Base-by-base conservation (phyloP, 257 asterid genomes). In the Capsicum chinense region DNA sequence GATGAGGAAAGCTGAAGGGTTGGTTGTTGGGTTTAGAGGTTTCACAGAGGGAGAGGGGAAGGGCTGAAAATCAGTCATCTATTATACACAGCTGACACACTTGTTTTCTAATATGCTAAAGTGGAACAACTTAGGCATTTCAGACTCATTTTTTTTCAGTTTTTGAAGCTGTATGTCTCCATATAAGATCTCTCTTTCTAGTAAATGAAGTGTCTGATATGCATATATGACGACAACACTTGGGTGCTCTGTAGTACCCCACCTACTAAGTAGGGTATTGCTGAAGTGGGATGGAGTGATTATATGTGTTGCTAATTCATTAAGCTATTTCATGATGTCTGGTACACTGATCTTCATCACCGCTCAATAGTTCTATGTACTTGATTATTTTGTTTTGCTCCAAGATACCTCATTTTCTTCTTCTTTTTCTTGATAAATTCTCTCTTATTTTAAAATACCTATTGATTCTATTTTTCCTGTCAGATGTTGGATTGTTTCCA, bases 301-400 rank as follows among this genome's bases (percentile, higher is more conserved):
- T 74, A 74, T 48, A 47, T n/a, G 48, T 74, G 80, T 14, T 74
- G 60, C 80, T 48, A 50, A 50, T 16, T 10, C 39, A 71, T 71
- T 71, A 39, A 26, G 80, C n/a, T 71, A 50, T 60, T 52, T 74
- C 47, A 6, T 74, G 44, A 21, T 50, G 13, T 13, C 62, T 48
- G 44, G 60, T 50, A 48, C 44, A 50, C 80, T 73, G 59, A 48
- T 73, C 80, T 73, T 48, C 80, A 73, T 58, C 15, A 71, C 80
- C 58, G 47, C 39, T 71, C 14, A 35, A n/a, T 12, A 71, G 37
- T 39, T 47, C 58, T 47, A 44, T 17, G 37, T 44, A 11, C 80
- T n/a, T 48, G 48, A 19, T 74, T 48, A 11, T 73, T 48, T 74
- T 74, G 60, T 74, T 74, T 74, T 21, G 44, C 62, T 74, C 44